phyloP scores from a whole-genome alignment of 2,329 filamentous ascomycete species.

The Trichoderma cornu-damae region DNA sequence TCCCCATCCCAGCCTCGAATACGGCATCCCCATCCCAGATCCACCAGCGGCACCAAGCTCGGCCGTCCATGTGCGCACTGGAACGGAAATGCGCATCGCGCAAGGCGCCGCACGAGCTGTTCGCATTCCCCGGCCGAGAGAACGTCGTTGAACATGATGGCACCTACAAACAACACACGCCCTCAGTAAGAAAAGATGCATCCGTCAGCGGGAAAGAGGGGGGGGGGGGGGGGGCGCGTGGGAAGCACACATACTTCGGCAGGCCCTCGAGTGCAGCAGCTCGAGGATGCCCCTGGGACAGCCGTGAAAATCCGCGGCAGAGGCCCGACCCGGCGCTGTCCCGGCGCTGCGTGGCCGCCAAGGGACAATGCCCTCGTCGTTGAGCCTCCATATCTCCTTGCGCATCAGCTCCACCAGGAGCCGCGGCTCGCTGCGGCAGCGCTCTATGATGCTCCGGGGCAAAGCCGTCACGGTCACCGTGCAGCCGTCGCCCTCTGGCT shows the following conservation, averaged over 20 bases:
- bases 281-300: conserved; percentile 75
- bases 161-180: conserved; percentile 36
- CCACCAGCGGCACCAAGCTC: conserved; percentile 58
- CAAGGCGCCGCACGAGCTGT: conserved; percentile 52
- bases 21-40: conserved; percentile 37
- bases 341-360: not conserved
- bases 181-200: not conserved
- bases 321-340: conserved; percentile 32
- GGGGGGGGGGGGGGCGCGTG: too few species aligned
- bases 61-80: conserved; percentile 77
- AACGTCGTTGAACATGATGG: conserved; percentile 81
- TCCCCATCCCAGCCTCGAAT: conserved; percentile 28
- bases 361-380: conserved; percentile 39
- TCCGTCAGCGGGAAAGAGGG: not conserved
- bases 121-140: conserved; percentile 55
- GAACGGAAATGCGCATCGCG: conserved; percentile 66
- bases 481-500: not conserved
- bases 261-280: conserved; percentile 69
- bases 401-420: conserved; percentile 71
- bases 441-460: conserved; percentile 67
- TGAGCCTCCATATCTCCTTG: conserved; percentile 64
- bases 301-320: conserved; percentile 58
- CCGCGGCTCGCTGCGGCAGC: conserved; percentile 67
- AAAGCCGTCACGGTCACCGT: conserved; percentile 52
- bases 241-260: conserved; percentile 58